These are phyloP conservation scores for Pezicula carpinea DNA, from an alignment of 2,329 filamentous ascomycete species.

Conservation along the genomic window DNA sequence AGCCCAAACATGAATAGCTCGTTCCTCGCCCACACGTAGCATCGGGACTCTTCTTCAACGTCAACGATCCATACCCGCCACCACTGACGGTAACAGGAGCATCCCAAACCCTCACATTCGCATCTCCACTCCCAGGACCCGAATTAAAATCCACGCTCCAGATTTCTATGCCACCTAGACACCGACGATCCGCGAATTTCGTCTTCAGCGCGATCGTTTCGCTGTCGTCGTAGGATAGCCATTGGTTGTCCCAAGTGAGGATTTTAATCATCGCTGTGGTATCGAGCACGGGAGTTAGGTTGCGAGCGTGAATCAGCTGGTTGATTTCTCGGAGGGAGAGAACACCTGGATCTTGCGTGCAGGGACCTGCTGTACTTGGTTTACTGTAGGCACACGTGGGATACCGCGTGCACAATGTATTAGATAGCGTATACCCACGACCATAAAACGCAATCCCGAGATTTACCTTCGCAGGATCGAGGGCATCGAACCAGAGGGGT, in stretches of 20 bases:
- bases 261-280: conserved; percentile 19
- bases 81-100: not conserved
- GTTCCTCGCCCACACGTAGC: conserved; percentile 7
- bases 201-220: conserved; percentile 29
- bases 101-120: not conserved
- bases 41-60: conserved; percentile 3
- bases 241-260: conserved; percentile 33
- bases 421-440: conserved; percentile 34
- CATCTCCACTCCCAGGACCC: conserved; percentile 13
- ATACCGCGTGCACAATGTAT: conserved; percentile 17
- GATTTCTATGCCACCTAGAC: conserved; percentile 24
- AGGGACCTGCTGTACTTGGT: conserved; percentile 21
- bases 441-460: conserved; percentile 45
- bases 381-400: conserved; percentile 22
- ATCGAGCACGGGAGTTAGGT: conserved; percentile 18
- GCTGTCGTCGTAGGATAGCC: conserved; percentile 37
- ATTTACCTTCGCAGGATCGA: conserved; percentile 38
- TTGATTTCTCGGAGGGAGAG: conserved; percentile 29
- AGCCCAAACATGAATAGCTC: conserved; percentile 5
- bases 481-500: conserved; percentile 36
- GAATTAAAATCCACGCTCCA: conserved; percentile 25
- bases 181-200: conserved; percentile 20
- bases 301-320: conserved; percentile 20
- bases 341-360: conserved; percentile 27
- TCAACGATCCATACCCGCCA: too few species aligned